Base-by-base conservation (phyloP, 2,329 filamentous ascomycete species). In the Trichophyton mentagrophytes region DNA sequence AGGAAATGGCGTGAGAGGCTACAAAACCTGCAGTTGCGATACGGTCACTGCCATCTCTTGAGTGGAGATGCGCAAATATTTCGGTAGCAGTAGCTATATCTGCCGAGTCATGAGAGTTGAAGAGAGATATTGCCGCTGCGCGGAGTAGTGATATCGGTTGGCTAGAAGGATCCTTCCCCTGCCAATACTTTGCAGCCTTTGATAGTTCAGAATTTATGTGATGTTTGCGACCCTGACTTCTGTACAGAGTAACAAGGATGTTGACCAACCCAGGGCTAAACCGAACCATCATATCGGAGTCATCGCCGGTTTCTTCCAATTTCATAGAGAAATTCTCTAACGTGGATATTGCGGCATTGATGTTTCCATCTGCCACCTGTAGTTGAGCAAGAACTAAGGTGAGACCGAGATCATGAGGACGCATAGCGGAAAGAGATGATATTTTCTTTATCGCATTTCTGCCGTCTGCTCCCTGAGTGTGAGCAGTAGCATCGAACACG, bases 191-290 rank as follows among this genome's bases (percentile, higher is more conserved):
- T 9, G 90, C 89, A 17, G 92, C 90, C 72, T 87, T 88, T 62
- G 85, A 83, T 17, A 97, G 79, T 69, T 93, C 88, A 5, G 78
- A 74, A 64, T 88, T 88, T 63, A 88, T 84, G 33, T 88, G 85
- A 25, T 80, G 77, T 65, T 86, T 86, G 40, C 90, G 87, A 44
- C 87, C 86, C 71, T 93, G 86, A 1, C 80, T 77, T 66, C 84
- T 83, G 73, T 96, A 93, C 0, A 99, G 79, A 1, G 88, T 85
- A 8, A 95, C 86, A 2, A 88, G 79, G 1, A 92, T 79, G 0
- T 89, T 90, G 30, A 97, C 82, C 1, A 99, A 78, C 1, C 92
- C 92, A 0, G 93, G 92, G 27, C 89, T 86, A 71, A 86, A 93
- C 9, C 91, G 86, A 27, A 87, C 82, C 66, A 90, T 85, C 61